Evolutionary conservation across 495 filamentous ascomycete genomes (phyloP).

Genomic region (Aspergillus coremiiformis): DNA sequence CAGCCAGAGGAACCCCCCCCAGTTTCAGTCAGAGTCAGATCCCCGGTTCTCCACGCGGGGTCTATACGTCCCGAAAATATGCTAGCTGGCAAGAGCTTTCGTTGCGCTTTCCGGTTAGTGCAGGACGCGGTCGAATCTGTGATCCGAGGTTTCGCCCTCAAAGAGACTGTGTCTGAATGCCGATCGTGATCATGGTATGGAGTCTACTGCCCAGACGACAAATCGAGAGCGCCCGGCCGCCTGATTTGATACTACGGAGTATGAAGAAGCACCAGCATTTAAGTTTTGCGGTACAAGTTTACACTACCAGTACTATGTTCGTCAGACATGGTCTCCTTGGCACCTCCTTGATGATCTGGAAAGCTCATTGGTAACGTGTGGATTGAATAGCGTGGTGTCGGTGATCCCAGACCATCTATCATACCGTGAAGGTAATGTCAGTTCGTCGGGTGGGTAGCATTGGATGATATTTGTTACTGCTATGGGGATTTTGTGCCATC

Average conservation of each 20-base stretch:
- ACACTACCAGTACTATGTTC: no score
- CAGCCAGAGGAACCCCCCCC: not conserved
- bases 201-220: not conserved
- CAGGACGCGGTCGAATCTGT: not conserved
- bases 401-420: no score
- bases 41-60: not conserved
- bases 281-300: not conserved
- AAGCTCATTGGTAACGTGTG: no score
- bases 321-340: no score
- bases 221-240: not conserved
- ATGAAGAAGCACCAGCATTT: not conserved
- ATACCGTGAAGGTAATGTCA: no score
- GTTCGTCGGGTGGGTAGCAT: no score
- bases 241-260: not conserved
- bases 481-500: no score
- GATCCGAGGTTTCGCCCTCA: not conserved
- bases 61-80: not conserved
- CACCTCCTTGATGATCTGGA: no score
- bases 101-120: not conserved
- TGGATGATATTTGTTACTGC: no score
- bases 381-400: no score
- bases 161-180: not conserved
- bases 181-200: not conserved
- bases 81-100: not conserved
- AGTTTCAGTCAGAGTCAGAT: not conserved